Evolutionary conservation across 2,329 filamentous ascomycete species (phyloP).

Genomic region (Diplocarpon mali): DNA sequence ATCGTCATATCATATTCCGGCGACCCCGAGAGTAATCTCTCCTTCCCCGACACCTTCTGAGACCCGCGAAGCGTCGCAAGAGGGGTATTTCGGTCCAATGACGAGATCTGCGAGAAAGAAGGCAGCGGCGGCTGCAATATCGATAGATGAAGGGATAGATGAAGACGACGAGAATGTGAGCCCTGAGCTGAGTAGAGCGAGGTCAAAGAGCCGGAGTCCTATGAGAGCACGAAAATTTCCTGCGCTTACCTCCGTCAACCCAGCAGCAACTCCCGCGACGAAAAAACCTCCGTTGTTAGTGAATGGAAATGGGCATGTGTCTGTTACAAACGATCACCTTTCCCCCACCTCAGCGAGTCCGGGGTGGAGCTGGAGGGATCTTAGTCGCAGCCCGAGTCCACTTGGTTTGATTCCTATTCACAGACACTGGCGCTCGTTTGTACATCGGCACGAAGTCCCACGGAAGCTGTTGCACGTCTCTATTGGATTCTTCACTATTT

Average conservation of each 20-base stretch:
- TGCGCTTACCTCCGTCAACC: slow-evolving; percentile 41
- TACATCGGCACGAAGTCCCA: slow-evolving; percentile 94
- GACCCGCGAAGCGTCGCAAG: slow-evolving; percentile 35
- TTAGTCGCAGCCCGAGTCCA: slow-evolving; percentile 86
- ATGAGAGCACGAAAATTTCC: slow-evolving; percentile 37
- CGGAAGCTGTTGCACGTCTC: slow-evolving; percentile 89
- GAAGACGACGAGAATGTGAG: slow-evolving; percentile 29
- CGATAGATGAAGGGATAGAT: slow-evolving; percentile 48
- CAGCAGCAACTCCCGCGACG: slow-evolving; percentile 24
- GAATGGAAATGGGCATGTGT: slow-evolving; percentile 28
- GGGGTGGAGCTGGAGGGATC: slow-evolving; percentile 72
- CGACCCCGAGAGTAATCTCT: slow-evolving; percentile 78
- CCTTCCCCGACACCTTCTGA: slow-evolving; percentile 70
- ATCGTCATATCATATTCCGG: slow-evolving; percentile 46
- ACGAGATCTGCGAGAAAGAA: slow-evolving; percentile 65
- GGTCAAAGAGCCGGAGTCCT: slow-evolving; percentile 26
- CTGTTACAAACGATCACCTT: slow-evolving; percentile 52
- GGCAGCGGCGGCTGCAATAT: slow-evolving; percentile 43
- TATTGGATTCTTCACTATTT: slow-evolving; percentile 87
- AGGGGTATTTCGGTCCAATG: slow-evolving; percentile 60
- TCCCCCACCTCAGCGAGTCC: slow-evolving; percentile 49
- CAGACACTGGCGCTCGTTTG: slow-evolving; percentile 78
- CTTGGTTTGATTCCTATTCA: slow-evolving; percentile 93
- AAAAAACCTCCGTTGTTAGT: slow-evolving; percentile 19
- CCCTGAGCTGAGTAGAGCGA: slow-evolving; percentile 23